A percentile compares a stretch with the other conserved stretches of the same genome.
Evolutionary conservation across 2,329 filamentous ascomycete species (phyloP).

Genomic region (Talaromyces sp.): DNA sequence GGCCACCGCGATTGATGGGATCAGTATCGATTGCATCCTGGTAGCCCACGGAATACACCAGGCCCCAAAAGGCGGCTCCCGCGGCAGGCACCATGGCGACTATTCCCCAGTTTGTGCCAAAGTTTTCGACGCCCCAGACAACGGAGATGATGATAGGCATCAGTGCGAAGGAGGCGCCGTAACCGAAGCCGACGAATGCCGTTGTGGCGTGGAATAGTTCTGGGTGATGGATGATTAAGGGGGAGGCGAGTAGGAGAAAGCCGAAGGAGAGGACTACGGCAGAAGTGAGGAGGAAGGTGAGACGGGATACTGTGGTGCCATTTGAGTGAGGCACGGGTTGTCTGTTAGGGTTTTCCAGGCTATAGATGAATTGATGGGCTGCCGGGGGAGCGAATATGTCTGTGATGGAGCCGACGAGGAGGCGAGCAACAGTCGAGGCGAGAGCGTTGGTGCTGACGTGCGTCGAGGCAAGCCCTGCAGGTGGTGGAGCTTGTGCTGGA

Average conservation of each 20-base stretch:
- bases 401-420: conserved; percentile 83
- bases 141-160: conserved; percentile 91
- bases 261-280: conserved; percentile 68
- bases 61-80: conserved; percentile 82
- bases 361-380: conserved; percentile 53
- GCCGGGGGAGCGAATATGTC: conserved; percentile 73
- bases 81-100: conserved; percentile 85
- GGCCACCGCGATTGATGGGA: conserved; percentile 25
- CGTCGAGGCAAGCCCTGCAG: conserved; percentile 63
- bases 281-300: conserved; percentile 72
- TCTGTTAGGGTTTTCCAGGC: conserved; percentile 29
- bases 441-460: conserved; percentile 91
- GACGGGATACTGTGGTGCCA: conserved; percentile 59
- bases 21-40: conserved; percentile 21
- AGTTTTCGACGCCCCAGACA: conserved; percentile 98
- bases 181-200: conserved; percentile 78
- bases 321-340: conserved; percentile 22
- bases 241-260: conserved; percentile 71
- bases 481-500: conserved; percentile 36
- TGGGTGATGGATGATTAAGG: conserved; percentile 70
- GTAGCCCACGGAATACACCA: conserved; percentile 64
- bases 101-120: conserved; percentile 96
- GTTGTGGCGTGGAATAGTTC: conserved; percentile 83
- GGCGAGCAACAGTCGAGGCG: conserved; percentile 81
- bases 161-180: conserved; percentile 84